Base-by-base conservation (phyloP, 2,329 filamentous ascomycete genomes). In the Fusarium sublunatum region DNA sequence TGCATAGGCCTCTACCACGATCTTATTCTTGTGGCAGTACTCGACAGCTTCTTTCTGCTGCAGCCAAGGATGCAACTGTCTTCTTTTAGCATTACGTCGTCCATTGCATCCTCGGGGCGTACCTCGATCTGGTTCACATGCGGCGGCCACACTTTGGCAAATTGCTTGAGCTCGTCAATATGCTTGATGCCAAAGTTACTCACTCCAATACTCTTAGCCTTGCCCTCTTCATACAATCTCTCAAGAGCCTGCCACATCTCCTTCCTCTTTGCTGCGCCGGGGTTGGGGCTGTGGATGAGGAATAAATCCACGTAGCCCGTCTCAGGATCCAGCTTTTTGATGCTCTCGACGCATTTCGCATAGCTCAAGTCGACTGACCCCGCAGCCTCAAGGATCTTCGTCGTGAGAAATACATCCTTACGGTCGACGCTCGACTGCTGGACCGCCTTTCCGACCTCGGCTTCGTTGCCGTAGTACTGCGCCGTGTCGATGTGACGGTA, bases 21-120 rank as follows among this genome's bases (percentile, higher is more conserved):
- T 93, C 72, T 88, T 89, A 75, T 93, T 82, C 79, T 91, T 88
- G 82, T 92, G 90, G 85, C 91, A 94, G 58, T 76, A 78, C 8
- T 65, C 64, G 0, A 75, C 73, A 15, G 74, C 71, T 3, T 74
- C 68, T 11, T 65, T 61, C 50, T 78, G 76, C 70, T 91, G 88
- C 55, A 81, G 82, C 87, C 88, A 91, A 0, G 89, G 88, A 70
- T 91, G 88, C 4, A 91, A 80, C 87, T 90, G 45, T 1, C 8
- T 83, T n/a, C 85, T 80, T 43, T 82, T 82, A 65, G 88, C 79
- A 12, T 82, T 70, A 29, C 6, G 2, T 39, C 4, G 6, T 11
- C 13, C 32, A 7, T n/a, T 4, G 0, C 5, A 6, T 0, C 5
- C 73, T 9, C 5, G 1, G 2, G 1, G 25, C 78, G 64, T 70